Conservation (phyloP, 176 grass and related monocot genomes). For the Carex cristatella region DNA sequence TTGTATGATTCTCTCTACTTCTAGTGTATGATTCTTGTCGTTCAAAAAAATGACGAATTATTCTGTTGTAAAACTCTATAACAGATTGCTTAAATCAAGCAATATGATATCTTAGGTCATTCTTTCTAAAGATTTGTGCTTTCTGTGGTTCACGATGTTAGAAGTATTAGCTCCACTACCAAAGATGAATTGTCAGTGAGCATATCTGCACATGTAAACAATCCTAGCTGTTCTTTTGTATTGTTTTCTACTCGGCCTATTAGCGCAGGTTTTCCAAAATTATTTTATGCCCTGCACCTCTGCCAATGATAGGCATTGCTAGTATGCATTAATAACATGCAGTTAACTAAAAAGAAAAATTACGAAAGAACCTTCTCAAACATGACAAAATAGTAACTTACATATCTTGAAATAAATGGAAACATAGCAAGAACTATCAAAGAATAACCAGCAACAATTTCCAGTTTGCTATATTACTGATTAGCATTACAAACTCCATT, state of each 20-base stretch:
- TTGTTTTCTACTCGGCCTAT: neutral
- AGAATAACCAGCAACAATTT: neutral
- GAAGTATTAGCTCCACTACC: neutral
- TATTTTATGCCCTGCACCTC: neutral
- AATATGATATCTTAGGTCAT: neutral
- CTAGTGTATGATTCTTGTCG: neutral
- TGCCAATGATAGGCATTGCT: neutral
- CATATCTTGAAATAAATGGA: constrained; percentile 3
- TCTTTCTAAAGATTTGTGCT: too few species aligned
- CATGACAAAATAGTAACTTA: neutral
- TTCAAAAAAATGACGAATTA: neutral
- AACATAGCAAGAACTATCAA: neutral
- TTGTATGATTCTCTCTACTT: neutral
- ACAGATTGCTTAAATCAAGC: neutral
- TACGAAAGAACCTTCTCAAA: neutral
- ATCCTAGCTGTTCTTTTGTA: neutral
- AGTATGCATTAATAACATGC: neutral
- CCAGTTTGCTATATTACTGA: neutral
- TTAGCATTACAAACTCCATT: constrained; percentile 5
- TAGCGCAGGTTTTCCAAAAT: neutral
- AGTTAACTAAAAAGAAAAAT: neutral
- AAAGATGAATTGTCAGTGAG: neutral
- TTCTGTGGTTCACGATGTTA: too few species aligned
- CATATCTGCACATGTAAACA: neutral
- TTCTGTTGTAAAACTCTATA: neutral